Percentiles rank a stretch among this genome's conserved stretches.
phyloP scores from a whole-genome alignment of 495 filamentous ascomycete genomes.

The Amphirosellinia nigrospora region DNA sequence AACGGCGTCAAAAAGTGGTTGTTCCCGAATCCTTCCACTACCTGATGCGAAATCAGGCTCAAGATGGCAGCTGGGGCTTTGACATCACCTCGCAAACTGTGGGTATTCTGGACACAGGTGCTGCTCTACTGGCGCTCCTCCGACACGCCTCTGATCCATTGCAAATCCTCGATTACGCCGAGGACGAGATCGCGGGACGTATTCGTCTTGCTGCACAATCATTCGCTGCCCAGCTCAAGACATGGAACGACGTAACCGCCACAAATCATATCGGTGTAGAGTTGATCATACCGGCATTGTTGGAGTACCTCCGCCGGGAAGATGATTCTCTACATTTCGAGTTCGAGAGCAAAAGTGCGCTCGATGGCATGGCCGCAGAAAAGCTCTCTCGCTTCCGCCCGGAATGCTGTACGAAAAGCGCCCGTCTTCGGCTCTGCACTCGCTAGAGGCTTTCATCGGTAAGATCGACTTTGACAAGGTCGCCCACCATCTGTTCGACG shows the following conservation, averaged over 20 bases:
- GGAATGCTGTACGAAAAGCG: slow-evolving; percentile 36
- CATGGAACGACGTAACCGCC: slow-evolving; percentile 30
- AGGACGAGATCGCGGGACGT: neutral
- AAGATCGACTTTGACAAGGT: slow-evolving; percentile 47
- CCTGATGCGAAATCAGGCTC: slow-evolving; percentile 12
- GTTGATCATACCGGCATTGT: slow-evolving; percentile 37
- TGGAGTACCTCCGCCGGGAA: slow-evolving; percentile 16
- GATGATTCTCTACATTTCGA: neutral
- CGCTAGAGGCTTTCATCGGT: slow-evolving; percentile 54
- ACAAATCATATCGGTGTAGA: slow-evolving; percentile 44
- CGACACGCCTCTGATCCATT: slow-evolving; percentile 17
- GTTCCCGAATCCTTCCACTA: slow-evolving; percentile 8
- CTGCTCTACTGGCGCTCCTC: slow-evolving; percentile 38
- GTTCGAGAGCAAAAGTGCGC: neutral
- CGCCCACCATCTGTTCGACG: slow-evolving; percentile 47
- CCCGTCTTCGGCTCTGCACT: slow-evolving; percentile 44
- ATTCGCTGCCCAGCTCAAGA: slow-evolving; percentile 18
- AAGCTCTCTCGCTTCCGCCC: slow-evolving; percentile 2
- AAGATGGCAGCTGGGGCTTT: slow-evolving; percentile 38
- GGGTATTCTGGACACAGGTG: slow-evolving; percentile 42
- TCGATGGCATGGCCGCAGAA: neutral
- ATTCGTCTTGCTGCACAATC: slow-evolving; percentile 26
- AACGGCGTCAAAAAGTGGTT: too few species aligned
- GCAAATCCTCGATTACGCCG: slow-evolving; percentile 4
- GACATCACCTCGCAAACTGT: slow-evolving; percentile 32